phyloP scores from a whole-genome alignment of 1,284 basidiomycete genomes.

The Moesziomyces globuligerus region DNA sequence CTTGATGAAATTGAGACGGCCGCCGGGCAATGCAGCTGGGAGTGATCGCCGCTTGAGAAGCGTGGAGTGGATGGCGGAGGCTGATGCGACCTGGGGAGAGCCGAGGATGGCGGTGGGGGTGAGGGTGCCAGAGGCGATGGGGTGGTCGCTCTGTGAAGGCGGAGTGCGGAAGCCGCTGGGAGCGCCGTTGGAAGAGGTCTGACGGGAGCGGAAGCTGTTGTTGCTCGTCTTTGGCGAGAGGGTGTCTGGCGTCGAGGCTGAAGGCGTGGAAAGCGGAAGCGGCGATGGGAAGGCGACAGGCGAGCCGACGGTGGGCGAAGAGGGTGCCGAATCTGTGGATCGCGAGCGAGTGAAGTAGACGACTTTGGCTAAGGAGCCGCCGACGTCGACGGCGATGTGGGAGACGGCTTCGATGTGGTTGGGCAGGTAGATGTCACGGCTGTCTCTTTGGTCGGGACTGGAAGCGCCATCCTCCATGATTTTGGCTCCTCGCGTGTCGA shows the following conservation, averaged over 20 bases:
- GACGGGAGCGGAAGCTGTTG: slow-evolving; percentile 42
- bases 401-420: slow-evolving; percentile 66
- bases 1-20: slow-evolving; percentile 95
- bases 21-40: slow-evolving; percentile 74
- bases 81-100: slow-evolving; percentile 27
- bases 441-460: slow-evolving; percentile 57
- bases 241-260: slow-evolving; percentile 20
- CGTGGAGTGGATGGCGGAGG: slow-evolving; percentile 54
- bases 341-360: slow-evolving; percentile 84
- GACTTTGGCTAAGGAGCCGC: slow-evolving; percentile 96
- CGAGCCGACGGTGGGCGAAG: slow-evolving; percentile 16
- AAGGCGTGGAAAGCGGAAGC: slow-evolving; percentile 7
- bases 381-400: slow-evolving; percentile 71
- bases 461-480: slow-evolving; percentile 60
- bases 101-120: slow-evolving; percentile 57
- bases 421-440: slow-evolving; percentile 65
- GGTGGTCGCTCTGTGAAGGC: slow-evolving; percentile 39
- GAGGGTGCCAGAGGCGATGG: slow-evolving; percentile 52
- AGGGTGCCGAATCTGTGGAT: slow-evolving; percentile 21
- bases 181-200: slow-evolving; percentile 23
- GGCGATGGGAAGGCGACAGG: slow-evolving; percentile 11
- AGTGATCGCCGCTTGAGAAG: slow-evolving; percentile 59
- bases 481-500: slow-evolving; percentile 57
- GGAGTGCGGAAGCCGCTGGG: slow-evolving; percentile 37
- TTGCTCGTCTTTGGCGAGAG: slow-evolving; percentile 34